phyloP scores from a whole-genome alignment of 1,284 basidiomycete genomes.

The Exobasidium cylindrosporum region DNA sequence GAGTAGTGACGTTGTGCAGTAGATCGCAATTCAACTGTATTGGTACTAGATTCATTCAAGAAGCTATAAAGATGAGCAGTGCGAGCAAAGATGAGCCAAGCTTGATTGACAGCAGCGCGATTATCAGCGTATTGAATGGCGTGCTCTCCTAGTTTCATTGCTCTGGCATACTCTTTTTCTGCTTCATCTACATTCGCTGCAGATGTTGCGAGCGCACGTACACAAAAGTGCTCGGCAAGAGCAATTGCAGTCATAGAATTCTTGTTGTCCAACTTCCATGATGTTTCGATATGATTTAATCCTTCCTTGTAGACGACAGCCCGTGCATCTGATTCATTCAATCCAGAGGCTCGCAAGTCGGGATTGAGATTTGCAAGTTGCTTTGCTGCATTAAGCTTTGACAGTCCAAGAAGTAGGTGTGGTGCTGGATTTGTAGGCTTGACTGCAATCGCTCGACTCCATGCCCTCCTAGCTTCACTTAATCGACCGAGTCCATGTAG shows the following conservation, averaged over 20 bases:
- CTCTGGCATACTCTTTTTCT: constrained; percentile 35
- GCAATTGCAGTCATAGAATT: constrained; percentile 49
- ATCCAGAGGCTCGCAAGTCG: constrained; percentile 38
- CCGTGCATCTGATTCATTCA: constrained; percentile 42
- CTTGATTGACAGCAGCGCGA: constrained; percentile 36
- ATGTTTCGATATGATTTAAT: constrained; percentile 39
- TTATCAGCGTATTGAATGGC: constrained; percentile 53
- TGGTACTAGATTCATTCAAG: constrained; percentile 4
- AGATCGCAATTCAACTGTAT: constrained; percentile 19
- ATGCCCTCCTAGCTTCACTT: constrained; percentile 47
- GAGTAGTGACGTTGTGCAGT: constrained; percentile 45
- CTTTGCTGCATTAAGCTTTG: constrained; percentile 43
- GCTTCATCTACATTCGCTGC: constrained; percentile 19
- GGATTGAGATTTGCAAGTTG: constrained; percentile 27
- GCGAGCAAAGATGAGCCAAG: constrained; percentile 44
- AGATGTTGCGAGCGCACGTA: constrained; percentile 16
- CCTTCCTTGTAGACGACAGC: constrained; percentile 46
- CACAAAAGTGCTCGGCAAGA: constrained; percentile 43
- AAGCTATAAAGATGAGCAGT: constrained; percentile 37
- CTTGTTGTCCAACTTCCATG: constrained; percentile 51
- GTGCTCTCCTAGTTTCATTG: constrained; percentile 52
- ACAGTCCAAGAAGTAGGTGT: constrained; percentile 47
- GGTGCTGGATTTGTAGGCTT: constrained; percentile 31
- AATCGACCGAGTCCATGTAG: constrained; percentile 45
- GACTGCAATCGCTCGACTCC: constrained; percentile 43